Evolutionary conservation across 2,329 filamentous ascomycete species (phyloP).

Genomic region (Colletotrichum euphorbiae): DNA sequence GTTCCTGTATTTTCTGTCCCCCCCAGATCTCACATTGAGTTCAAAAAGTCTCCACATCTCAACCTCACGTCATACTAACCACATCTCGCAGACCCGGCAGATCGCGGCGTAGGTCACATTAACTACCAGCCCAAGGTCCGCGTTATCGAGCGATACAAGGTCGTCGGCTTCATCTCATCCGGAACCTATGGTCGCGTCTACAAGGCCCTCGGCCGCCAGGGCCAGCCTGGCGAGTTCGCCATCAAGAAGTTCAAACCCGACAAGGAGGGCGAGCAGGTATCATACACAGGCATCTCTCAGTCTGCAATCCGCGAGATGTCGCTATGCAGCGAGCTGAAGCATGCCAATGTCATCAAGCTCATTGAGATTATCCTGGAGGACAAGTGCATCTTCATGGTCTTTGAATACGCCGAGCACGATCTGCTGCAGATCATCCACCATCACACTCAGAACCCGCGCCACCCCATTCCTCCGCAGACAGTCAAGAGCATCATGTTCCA

Average conservation of each 20-base stretch:
- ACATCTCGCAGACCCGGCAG: constrained; percentile 61
- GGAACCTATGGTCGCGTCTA: constrained; percentile 98
- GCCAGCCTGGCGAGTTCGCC: constrained; percentile 85
- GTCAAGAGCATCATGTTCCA: constrained; percentile 97
- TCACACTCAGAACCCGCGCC: constrained; percentile 88
- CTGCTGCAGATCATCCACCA: constrained; percentile 98
- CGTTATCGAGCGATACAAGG: constrained; percentile 92
- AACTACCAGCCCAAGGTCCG: constrained; percentile 82
- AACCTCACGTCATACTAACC: constrained; percentile 49
- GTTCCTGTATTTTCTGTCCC: constrained; percentile 37
- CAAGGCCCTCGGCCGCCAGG: constrained; percentile 85
- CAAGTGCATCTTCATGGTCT: constrained; percentile 99
- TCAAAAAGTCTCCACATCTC: constrained; percentile 26
- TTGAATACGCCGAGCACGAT: constrained; percentile 98
- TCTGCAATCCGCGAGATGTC: constrained; percentile 98
- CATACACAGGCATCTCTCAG: constrained; percentile 98
- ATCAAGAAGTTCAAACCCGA: constrained; percentile 99
- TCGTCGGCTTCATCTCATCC: constrained; percentile 97
- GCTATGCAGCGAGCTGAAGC: constrained; percentile 89
- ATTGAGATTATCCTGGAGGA: constrained; percentile 97
- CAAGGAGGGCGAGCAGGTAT: constrained; percentile 93
- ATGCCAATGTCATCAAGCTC: constrained; percentile 89
- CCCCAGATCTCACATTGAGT: constrained; percentile 11
- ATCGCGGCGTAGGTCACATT: constrained; percentile 59
- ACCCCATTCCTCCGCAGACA: constrained; percentile 87